A percentile compares a stretch with the other conserved stretches of the same genome.
These are phyloP conservation scores for Ogataea glucozyma DNA, from an alignment of 805 yeast species.

Conservation along the genomic window DNA sequence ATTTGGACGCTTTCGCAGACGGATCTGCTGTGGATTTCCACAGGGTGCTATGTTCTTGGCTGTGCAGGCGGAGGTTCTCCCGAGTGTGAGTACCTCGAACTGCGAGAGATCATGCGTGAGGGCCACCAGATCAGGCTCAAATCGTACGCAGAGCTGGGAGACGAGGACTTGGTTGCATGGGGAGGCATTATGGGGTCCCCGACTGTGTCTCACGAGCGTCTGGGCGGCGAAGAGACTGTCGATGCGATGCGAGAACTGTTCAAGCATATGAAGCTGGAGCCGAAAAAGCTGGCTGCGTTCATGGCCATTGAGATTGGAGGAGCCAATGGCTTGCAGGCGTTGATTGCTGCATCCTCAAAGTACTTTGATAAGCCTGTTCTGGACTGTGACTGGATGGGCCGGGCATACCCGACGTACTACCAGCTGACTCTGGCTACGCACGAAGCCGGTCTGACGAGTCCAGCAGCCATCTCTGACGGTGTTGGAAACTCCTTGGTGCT, in stretches of 20 bases:
- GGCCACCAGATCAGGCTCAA: slow-evolving; percentile 39
- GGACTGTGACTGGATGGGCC: slow-evolving; percentile 49
- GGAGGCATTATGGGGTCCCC: slow-evolving; percentile 47
- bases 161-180: slow-evolving; percentile 32
- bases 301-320: slow-evolving; percentile 46
- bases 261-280: slow-evolving; percentile 22
- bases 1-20: slow-evolving; percentile 42
- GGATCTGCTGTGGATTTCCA: slow-evolving; percentile 43
- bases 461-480: slow-evolving; percentile 35
- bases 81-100: slow-evolving; percentile 38
- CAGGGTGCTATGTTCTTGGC: slow-evolving; percentile 47
- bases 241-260: slow-evolving; percentile 32
- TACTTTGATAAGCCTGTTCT: slow-evolving; percentile 28
- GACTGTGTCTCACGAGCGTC: slow-evolving; percentile 44
- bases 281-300: slow-evolving; percentile 32
- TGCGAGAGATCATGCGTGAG: slow-evolving; percentile 32
- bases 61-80: slow-evolving; percentile 57
- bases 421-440: slow-evolving; percentile 38
- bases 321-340: slow-evolving; percentile 40
- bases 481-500: slow-evolving; percentile 41
- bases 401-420: slow-evolving; percentile 46
- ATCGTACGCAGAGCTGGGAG: slow-evolving; percentile 31
- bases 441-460: slow-evolving; percentile 22
- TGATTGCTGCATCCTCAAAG: slow-evolving; percentile 23
- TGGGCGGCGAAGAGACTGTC: slow-evolving; percentile 39